Evolutionary conservation across 495 filamentous ascomycete species (phyloP), one percentile per base, ranked within the genome.

Genomic region (Penicillium maclennaniae): DNA sequence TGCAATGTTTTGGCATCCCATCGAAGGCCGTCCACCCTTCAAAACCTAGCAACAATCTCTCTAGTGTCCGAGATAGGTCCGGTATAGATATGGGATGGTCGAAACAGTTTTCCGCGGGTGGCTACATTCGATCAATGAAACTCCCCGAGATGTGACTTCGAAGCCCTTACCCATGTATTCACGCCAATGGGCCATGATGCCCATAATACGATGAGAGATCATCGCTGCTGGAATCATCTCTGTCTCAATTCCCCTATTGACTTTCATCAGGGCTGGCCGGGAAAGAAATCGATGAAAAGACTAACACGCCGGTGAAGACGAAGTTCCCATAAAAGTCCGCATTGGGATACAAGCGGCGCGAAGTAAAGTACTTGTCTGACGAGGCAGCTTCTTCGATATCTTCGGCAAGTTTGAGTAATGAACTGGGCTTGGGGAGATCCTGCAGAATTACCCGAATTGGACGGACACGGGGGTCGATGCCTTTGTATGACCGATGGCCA

Each of bases 311-410:
- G 7, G 74, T 78, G 43, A 81, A 84, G n/a, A 80, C 71, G 42
- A 84, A 79, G 21, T 71, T 73, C 6, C 76, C 77, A 62, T 80
- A 83, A 48, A 83, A 73, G 47, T 85, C 82, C 9, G 79, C 80
- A 55, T 84, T 84, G 0, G 78, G 74, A 38, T 79, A 76, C 41
- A 85, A 56, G 0, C 69, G 67, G 9, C 79, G 59, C 19, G 63
- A 60, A 6, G 61, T 52, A 39, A 84, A 83, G 53, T 79, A 84
- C 25, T 76, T 69, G 44, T 85, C 81, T 10, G 63, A 59, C 7
- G 65, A 62, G 0, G 78, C 81, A 7, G 74, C 66, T 15, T 63
- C 57, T 41, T 82, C 78, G 12, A 85, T 77, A 12, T 68, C 72
- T 25, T 75, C 67, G 37, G 81, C 76, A 6, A 83, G 65, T 46